Percentiles rank a stretch among this genome's conserved stretches.
Conservation (phyloP, 1,284 basidiomycete species). For the Cutaneotrichosporon arboriforme region DNA sequence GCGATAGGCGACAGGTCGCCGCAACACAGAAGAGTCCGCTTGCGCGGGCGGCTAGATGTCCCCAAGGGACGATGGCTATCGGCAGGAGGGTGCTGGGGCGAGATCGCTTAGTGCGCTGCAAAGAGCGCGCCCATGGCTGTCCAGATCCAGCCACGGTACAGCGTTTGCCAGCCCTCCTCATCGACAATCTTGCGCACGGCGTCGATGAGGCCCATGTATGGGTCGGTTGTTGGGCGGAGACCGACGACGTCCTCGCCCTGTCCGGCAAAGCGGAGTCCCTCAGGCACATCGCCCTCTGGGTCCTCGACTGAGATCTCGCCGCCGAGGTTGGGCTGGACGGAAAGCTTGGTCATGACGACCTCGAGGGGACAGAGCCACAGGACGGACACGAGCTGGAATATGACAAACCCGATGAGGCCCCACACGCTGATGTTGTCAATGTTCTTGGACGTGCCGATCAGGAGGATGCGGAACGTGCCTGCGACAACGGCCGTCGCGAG, state of each 20-base stretch:
- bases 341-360: conserved; percentile 71
- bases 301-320: conserved; percentile 56
- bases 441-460: conserved; percentile 16
- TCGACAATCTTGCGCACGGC: conserved; percentile 72
- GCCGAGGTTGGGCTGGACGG: conserved; percentile 76
- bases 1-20: neutral
- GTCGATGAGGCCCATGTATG: conserved; percentile 73
- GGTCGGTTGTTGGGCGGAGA: conserved; percentile 73
- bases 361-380: conserved; percentile 70
- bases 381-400: conserved; percentile 57
- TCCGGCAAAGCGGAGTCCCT: conserved; percentile 59
- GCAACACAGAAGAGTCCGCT: too few relatives aligned
- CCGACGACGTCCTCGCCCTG: conserved; percentile 83
- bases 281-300: conserved; percentile 56
- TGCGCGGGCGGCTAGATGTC: too few relatives aligned
- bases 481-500: conserved; percentile 62
- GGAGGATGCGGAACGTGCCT: conserved; percentile 28
- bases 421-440: conserved; percentile 17
- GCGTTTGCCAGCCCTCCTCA: conserved; percentile 70
- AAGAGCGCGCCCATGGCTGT: conserved; percentile 62
- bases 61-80: too few relatives aligned
- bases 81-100: too few relatives aligned
- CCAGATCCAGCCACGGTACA: conserved; percentile 85
- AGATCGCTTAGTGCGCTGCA: conserved; percentile 1
- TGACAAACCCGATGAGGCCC: conserved; percentile 55